phyloP scores from a whole-genome alignment of 169 alveolate species.

The Cryptosporidium andersoni region DNA sequence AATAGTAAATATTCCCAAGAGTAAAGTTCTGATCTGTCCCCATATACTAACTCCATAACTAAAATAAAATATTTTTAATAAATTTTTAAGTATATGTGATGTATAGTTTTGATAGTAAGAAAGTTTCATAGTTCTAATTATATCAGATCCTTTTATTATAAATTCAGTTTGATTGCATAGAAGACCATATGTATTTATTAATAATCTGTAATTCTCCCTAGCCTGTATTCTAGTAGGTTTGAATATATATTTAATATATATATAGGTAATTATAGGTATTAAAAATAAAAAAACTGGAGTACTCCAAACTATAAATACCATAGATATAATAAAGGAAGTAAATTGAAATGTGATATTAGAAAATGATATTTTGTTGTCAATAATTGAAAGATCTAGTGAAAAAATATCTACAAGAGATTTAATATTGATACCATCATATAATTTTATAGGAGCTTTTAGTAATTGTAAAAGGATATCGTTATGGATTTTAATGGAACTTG shows the following conservation, averaged over 20 bases:
- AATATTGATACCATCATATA: constrained; percentile 35
- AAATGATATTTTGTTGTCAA: constrained; percentile 41
- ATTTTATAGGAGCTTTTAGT: constrained; percentile 31
- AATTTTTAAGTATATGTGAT: constrained; percentile 6
- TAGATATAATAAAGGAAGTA: constrained; percentile 13
- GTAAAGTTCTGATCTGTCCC: constrained; percentile 46
- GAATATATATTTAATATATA: constrained; percentile 35
- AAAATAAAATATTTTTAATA: constrained; percentile 36
- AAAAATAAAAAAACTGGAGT: constrained; percentile 37
- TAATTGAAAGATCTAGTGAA: constrained; percentile 61
- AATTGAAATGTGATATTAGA: constrained; percentile 9
- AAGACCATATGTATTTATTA: constrained; percentile 57
- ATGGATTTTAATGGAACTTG: constrained; percentile 21
- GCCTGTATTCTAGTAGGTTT: constrained; percentile 71
- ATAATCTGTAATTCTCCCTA: constrained; percentile 50
- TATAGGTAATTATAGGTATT: constrained; percentile 16
- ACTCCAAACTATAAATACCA: constrained; percentile 42
- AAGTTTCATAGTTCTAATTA: constrained; percentile 58
- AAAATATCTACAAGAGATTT: constrained; percentile 53
- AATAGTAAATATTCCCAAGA: constrained; percentile 35
- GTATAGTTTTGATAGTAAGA: constrained; percentile 21
- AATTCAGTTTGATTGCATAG: constrained; percentile 63
- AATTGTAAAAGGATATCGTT: constrained; percentile 26
- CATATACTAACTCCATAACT: constrained; percentile 51
- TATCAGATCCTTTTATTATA: constrained; percentile 51